Percentiles rank a stretch among this genome's conserved stretches.
phyloP scores from a whole-genome alignment of 495 filamentous ascomycete species.

The Staphylotrichum tortipilum region DNA sequence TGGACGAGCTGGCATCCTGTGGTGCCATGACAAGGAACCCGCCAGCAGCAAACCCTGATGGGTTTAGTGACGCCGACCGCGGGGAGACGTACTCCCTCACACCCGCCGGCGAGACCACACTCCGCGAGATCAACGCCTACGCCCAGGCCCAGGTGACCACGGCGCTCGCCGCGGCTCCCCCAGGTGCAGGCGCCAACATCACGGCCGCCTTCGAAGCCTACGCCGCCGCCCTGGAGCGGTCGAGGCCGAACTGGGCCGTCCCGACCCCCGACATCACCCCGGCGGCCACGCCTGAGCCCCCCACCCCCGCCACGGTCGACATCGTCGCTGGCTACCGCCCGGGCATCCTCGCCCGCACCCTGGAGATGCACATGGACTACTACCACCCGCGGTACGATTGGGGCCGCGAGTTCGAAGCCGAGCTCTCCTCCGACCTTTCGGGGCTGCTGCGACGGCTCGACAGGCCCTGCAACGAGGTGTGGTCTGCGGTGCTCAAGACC shows the following conservation, averaged over 20 bases:
- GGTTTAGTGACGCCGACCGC: too few species aligned
- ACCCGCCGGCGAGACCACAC: constrained; percentile 1
- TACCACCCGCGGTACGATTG: constrained; percentile 17
- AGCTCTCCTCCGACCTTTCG: constrained; percentile 7
- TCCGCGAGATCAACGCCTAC: constrained; percentile 12
- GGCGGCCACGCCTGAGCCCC: neutral
- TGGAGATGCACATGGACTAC: constrained; percentile 27
- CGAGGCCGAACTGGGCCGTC: neutral
- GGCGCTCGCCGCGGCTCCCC: constrained; percentile 9
- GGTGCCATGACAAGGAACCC: neutral
- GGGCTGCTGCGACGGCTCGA: constrained; percentile 16
- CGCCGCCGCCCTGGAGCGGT: constrained; percentile 12
- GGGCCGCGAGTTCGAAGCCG: constrained; percentile 20
- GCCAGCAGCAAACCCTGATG: too few species aligned
- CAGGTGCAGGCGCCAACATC: constrained; percentile 6
- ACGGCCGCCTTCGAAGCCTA: constrained; percentile 16
- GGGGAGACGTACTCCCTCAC: constrained; percentile 9
- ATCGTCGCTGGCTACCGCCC: constrained; percentile 26
- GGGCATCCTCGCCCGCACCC: constrained; percentile 21
- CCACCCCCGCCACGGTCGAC: neutral
- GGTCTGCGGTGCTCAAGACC: constrained; percentile 17
- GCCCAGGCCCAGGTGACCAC: constrained; percentile 15
- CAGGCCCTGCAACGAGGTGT: constrained; percentile 19
- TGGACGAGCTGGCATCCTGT: constrained; percentile 11
- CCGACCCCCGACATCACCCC: neutral